Conservation (phyloP, 2,329 filamentous ascomycete genomes). For the Teratosphaeria nubilosa region DNA sequence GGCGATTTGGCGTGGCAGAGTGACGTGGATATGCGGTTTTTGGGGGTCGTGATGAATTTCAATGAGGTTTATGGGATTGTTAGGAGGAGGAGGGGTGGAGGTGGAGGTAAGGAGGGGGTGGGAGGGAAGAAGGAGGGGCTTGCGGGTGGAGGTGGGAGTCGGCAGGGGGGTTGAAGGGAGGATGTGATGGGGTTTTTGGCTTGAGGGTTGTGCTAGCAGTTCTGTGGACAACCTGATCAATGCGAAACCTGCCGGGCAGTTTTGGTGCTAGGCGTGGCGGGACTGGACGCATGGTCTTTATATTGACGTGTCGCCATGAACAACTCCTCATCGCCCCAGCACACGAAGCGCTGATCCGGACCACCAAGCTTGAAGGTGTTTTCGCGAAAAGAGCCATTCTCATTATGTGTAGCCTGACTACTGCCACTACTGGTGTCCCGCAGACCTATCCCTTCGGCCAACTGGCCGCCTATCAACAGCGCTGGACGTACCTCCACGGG, state of each 20-base stretch:
- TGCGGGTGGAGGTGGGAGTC: background rate
- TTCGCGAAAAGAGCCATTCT: too few species aligned
- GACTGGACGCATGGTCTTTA: too few species aligned
- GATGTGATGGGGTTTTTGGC: background rate
- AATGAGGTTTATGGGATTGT: slow-evolving; percentile 89
- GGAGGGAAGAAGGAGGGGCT: background rate
- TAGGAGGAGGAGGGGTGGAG: slow-evolving; percentile 43
- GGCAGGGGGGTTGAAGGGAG: background rate
- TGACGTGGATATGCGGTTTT: slow-evolving; percentile 88
- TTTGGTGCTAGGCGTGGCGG: too few species aligned
- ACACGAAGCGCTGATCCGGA: too few species aligned
- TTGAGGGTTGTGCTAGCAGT: background rate
- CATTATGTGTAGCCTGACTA: too few species aligned
- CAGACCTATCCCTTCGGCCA: too few species aligned
- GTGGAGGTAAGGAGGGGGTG: background rate
- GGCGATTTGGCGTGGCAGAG: slow-evolving; percentile 88
- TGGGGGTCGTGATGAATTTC: slow-evolving; percentile 98
- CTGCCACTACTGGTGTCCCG: too few species aligned
- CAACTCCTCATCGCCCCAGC: too few species aligned
- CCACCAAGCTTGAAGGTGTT: too few species aligned
- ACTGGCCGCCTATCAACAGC: too few species aligned
- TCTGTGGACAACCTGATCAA: background rate
- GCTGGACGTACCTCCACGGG: too few species aligned
- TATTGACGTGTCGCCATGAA: too few species aligned
- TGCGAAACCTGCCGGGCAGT: background rate